Evolutionary conservation across 495 filamentous ascomycete species (phyloP), one percentile per base, ranked within the genome.

Genomic region (Penicillium fimorum): DNA sequence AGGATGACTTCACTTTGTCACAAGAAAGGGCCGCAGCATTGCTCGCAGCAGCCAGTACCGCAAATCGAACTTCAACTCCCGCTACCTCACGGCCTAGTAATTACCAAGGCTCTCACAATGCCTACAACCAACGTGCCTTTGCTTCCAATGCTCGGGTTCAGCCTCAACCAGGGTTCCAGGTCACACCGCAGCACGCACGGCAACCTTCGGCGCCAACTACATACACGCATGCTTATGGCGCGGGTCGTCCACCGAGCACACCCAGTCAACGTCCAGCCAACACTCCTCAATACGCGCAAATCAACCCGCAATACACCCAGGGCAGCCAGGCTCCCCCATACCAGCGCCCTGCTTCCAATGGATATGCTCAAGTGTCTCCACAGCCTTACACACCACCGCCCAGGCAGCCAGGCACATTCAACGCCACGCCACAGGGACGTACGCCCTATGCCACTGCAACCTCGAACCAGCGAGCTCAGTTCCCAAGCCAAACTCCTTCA

Each of bases 1-100:
- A 92, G 66, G 91, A 96, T 60, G 89, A 93, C 57, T 72, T 75
- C 46, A 70, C 71, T 13, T 49, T 72, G 17, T 70, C 76, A 33
- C 71, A 73, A 58, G 70, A 74, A 53, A 69, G 74, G 22, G 61
- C 66, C 4, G 64, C 69, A 9, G 65, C 68, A 37, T 58, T 70
- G 40, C 63, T 68, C n/a, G 58, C 62, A n/a, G 51, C 70, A 10
- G 46, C 62, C 33, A 64, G 56, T 37, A 59, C 61, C 27, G 65
- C 65, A 11, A 68, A 67, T 40, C 69, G 71, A 29, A 70, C 58
- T 24, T 66, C 70, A 15, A 74, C 74, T 4, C 71, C 63, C 41
- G 58, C 55, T 40, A 46, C 45, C 41, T 67, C 65, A 25, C 70
- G 70, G 22, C 58, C 71, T 12, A 62, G 54, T 10, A 68, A 42